Evolutionary conservation across 495 filamentous ascomycete genomes (phyloP).

Genomic region (Podospora didyma): DNA sequence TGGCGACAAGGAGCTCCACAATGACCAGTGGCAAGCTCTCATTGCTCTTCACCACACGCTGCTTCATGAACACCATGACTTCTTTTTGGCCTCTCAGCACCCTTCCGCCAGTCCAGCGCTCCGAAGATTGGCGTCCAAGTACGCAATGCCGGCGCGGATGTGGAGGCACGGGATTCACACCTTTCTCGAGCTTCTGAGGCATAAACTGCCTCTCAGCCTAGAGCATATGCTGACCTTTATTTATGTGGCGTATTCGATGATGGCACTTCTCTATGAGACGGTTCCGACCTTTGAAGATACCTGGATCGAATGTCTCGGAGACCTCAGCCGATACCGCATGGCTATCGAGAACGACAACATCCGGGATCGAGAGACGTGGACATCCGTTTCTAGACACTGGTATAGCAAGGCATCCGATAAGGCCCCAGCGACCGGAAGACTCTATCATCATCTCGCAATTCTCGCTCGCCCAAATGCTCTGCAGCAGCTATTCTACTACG

Average conservation of each 20-base stretch:
- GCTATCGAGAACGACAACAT: conserved; percentile 38
- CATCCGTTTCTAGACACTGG: conserved; percentile 71
- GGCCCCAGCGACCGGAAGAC: conserved; percentile 14
- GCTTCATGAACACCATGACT: conserved; percentile 76
- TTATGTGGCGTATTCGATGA: conserved; percentile 76
- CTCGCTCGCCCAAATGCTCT: conserved; percentile 68
- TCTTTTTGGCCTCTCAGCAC: conserved; percentile 75
- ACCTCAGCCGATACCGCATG: conserved; percentile 51
- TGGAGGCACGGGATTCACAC: conserved; percentile 82
- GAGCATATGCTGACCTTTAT: conserved; percentile 83
- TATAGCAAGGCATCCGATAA: conserved; percentile 51
- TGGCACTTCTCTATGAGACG: conserved; percentile 73
- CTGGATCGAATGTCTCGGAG: conserved; percentile 88
- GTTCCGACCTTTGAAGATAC: conserved; percentile 74
- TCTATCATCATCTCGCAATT: conserved; percentile 82
- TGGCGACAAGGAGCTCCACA: conserved; percentile 12
- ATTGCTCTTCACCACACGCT: conserved; percentile 69
- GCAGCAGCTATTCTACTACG: conserved; percentile 72
- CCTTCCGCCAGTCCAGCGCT: conserved; percentile 61
- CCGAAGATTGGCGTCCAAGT: conserved; percentile 57
- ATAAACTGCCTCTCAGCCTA: conserved; percentile 63
- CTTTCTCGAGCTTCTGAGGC: conserved; percentile 65
- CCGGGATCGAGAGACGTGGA: conserved; percentile 74
- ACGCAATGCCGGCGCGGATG: conserved; percentile 80
- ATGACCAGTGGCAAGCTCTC: conserved; percentile 63